These are phyloP conservation scores for Solanum hybrid DNA, from an alignment of 305 asterid genomes.

Conservation along the genomic window DNA sequence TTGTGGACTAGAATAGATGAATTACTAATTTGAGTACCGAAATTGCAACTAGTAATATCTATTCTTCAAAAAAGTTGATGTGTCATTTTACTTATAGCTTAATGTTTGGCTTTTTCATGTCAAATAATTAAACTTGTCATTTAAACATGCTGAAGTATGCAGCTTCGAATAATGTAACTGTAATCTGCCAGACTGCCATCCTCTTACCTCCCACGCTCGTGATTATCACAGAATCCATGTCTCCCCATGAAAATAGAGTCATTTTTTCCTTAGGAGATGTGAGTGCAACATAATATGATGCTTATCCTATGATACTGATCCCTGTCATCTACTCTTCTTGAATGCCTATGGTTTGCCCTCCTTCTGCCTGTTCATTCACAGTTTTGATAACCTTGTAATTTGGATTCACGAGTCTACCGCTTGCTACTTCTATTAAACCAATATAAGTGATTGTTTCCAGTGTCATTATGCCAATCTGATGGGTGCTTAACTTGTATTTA, in stretches of 20 bases:
- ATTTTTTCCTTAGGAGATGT: not conserved
- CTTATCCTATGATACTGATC: not conserved
- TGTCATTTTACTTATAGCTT: not conserved
- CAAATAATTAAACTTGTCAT: not conserved
- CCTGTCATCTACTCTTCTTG: not conserved
- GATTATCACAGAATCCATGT: not conserved
- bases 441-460: not conserved
- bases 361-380: not conserved
- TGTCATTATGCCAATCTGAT: not conserved
- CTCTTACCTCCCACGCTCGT: not conserved
- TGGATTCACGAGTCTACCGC: not conserved
- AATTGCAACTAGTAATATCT: not conserved
- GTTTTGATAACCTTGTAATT: not conserved
- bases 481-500: not conserved
- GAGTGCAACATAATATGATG: not conserved
- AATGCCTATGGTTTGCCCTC: not conserved
- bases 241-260: not conserved
- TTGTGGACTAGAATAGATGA: not conserved
- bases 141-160: not conserved
- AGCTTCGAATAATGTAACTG: not conserved
- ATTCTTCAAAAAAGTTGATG: not conserved
- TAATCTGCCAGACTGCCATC: not conserved
- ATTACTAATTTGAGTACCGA: not conserved
- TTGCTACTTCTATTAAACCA: not conserved
- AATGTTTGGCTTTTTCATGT: not conserved